phyloP scores from a whole-genome alignment of 1,284 basidiomycete genomes.

The Leucoagaricus sp. region DNA sequence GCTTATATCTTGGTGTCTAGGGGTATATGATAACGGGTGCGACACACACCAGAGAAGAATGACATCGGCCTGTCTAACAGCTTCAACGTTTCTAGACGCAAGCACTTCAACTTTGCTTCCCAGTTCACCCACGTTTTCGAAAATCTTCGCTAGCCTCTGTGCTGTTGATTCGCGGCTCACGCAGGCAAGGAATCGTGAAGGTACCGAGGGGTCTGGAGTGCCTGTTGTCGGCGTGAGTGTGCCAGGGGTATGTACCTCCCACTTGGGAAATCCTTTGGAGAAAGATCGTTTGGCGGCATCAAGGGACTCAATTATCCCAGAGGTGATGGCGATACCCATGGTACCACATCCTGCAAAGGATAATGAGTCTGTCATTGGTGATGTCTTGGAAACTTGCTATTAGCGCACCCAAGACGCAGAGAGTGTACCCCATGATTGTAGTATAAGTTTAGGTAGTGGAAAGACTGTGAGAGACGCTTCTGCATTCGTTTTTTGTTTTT shows the following conservation, averaged over 20 bases:
- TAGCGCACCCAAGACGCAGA: constrained; percentile 56
- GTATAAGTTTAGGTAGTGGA: not conserved
- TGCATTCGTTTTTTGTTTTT: not conserved
- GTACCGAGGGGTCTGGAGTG: constrained; percentile 66
- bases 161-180: constrained; percentile 83
- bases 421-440: constrained; percentile 56
- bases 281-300: constrained; percentile 40
- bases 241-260: constrained; percentile 85
- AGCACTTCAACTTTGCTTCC: constrained; percentile 72
- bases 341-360: constrained; percentile 86
- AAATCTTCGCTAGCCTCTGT: constrained; percentile 66
- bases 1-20: too few species aligned
- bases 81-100: constrained; percentile 70
- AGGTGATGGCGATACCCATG: constrained; percentile 96
- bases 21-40: too few species aligned
- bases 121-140: constrained; percentile 56
- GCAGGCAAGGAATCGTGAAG: constrained; percentile 87
- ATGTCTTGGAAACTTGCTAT: not conserved
- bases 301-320: constrained; percentile 83
- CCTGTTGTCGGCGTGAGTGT: constrained; percentile 71
- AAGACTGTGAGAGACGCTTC: not conserved
- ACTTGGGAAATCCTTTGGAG: constrained; percentile 45
- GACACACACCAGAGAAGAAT: constrained; percentile 79
- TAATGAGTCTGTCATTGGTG: not conserved
- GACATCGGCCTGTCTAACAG: constrained; percentile 80